A percentile compares a stretch with the other conserved stretches of the same genome.
These are phyloP conservation scores for Dictyostelium discoideum DNA, from an alignment of 78 protist species.

Conservation along the genomic window dicty_2.7 NC_007088.5:3262501-3263000, in stretches of 20 bases:
- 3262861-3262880: background rate
- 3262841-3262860: background rate
- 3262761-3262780: background rate
- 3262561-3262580: slow-evolving; percentile 20
- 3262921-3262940: background rate
- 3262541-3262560: background rate
- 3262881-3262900: background rate
- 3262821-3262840: background rate
- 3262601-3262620: background rate
- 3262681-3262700: background rate
- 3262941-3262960: slow-evolving; percentile 23
- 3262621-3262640: background rate
- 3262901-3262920: slow-evolving; percentile 15
- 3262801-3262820: slow-evolving; percentile 2
- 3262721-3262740: background rate
- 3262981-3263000: slow-evolving; percentile 48
- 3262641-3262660: background rate
- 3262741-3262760: background rate
- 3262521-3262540: slow-evolving; percentile 32
- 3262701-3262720: background rate
- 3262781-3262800: background rate
- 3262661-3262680: background rate
- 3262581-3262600: background rate
- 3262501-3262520: slow-evolving; percentile 1
- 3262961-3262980: slow-evolving; percentile 3